These are phyloP conservation scores for Trametes cinnabarina DNA, from an alignment of 768 basidiomycete species.

Conservation along the genomic window DNA sequence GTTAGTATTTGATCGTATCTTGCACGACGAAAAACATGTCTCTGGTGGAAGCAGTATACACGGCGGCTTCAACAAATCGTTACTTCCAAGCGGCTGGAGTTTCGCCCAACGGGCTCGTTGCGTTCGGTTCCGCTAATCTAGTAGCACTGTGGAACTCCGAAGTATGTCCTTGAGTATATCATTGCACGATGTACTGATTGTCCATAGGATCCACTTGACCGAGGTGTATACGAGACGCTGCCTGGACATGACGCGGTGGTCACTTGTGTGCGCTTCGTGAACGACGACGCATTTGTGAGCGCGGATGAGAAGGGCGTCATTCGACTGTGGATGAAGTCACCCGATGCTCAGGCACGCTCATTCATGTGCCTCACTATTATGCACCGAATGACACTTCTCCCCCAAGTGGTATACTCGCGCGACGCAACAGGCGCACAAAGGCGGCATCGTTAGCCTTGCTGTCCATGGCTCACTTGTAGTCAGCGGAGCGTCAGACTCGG, in stretches of 20 bases:
- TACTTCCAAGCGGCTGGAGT: slow-evolving; percentile 40
- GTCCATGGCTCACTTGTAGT: slow-evolving; percentile 49
- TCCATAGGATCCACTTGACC: slow-evolving; percentile 45
- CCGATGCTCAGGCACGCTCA: slow-evolving; percentile 35
- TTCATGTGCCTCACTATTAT: slow-evolving; percentile 4
- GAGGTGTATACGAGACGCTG: slow-evolving; percentile 66
- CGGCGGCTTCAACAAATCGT: slow-evolving; percentile 49
- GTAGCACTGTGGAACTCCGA: slow-evolving; percentile 60
- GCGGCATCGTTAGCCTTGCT: slow-evolving; percentile 68
- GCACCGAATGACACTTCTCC: slow-evolving; percentile 25
- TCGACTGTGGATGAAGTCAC: slow-evolving; percentile 52
- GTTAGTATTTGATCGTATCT: too few relatives aligned
- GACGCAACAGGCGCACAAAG: slow-evolving; percentile 56
- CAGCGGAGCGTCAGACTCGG: slow-evolving; percentile 82
- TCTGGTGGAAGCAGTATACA: slow-evolving; percentile 37
- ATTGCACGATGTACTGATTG: not conserved
- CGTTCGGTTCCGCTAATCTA: slow-evolving; percentile 54
- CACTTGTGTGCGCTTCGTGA: slow-evolving; percentile 72
- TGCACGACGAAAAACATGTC: slow-evolving; percentile 13
- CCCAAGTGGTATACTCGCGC: slow-evolving; percentile 55
- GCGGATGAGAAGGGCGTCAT: slow-evolving; percentile 76
- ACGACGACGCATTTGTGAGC: slow-evolving; percentile 52
- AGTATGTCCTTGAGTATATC: slow-evolving; percentile 42
- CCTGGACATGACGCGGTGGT: slow-evolving; percentile 72
- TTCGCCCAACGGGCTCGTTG: slow-evolving; percentile 40